Conservation (phyloP, 768 basidiomycete species). For the Auriscalpium vulgare region DNA sequence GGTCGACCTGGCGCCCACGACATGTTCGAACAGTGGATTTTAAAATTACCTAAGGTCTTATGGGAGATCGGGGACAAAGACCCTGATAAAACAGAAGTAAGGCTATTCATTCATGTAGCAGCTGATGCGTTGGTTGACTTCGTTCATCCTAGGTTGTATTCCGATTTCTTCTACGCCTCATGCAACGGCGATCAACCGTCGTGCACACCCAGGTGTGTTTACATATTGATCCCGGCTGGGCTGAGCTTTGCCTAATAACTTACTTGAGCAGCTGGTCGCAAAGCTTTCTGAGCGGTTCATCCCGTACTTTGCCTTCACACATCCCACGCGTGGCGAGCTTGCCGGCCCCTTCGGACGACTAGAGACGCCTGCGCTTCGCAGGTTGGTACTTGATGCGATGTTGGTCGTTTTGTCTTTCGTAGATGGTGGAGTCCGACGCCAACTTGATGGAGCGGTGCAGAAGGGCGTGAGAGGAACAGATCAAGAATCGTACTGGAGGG, state of each 20-base stretch:
- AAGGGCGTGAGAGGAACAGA: conserved; percentile 15
- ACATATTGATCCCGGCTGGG: conserved; percentile 1
- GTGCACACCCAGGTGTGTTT: conserved; percentile 36
- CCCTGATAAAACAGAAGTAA: conserved; percentile 52
- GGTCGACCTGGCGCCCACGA: conserved; percentile 18
- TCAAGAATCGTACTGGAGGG: conserved; percentile 16
- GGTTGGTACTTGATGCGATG: conserved; percentile 60
- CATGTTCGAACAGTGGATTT: conserved; percentile 56
- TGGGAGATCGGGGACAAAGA: conserved; percentile 76
- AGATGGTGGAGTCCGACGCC: conserved; percentile 3
- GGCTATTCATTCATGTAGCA: neutral
- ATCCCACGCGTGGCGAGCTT: conserved; percentile 66
- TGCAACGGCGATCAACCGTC: conserved; percentile 47
- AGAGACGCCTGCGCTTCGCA: conserved; percentile 36
- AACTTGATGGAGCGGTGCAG: conserved; percentile 14
- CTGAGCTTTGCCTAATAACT: conserved; percentile 2
- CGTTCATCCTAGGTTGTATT: conserved; percentile 39
- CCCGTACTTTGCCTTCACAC: conserved; percentile 75
- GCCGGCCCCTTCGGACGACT: conserved; percentile 74
- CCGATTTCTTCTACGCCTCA: conserved; percentile 51
- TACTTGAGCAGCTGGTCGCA: conserved; percentile 30
- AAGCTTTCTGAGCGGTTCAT: conserved; percentile 50
- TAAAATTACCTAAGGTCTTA: conserved; percentile 67
- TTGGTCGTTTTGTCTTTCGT: conserved; percentile 20
- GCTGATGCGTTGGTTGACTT: neutral